A percentile compares a stretch with the other conserved stretches of the same genome.
These are phyloP conservation scores for Syzygium aqueum DNA, from an alignment of 345 rosid genomes.

Conservation along the genomic window DNA sequence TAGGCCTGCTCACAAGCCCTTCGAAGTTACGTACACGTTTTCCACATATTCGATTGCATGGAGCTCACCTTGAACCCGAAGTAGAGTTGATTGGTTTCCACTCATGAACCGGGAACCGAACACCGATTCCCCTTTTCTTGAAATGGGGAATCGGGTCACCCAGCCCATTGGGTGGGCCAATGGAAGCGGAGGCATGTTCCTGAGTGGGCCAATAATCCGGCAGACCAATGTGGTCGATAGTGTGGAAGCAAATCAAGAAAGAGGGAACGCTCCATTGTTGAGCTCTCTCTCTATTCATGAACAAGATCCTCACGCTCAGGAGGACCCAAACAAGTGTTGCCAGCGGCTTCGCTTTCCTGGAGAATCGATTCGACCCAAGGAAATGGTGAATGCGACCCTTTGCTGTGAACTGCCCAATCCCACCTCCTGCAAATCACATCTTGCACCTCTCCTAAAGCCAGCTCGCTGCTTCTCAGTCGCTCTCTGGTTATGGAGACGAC, in stretches of 20 bases:
- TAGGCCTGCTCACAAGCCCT: neutral
- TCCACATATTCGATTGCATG: neutral
- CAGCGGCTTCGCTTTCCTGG: neutral
- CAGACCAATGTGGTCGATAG: too few species aligned
- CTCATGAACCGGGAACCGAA: too few species aligned
- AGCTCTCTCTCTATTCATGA: neutral
- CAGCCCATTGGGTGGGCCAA: too few species aligned
- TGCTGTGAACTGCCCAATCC: neutral
- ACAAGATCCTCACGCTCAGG: neutral
- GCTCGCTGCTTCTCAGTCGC: neutral
- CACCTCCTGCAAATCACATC: neutral
- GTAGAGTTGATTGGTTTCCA: too few species aligned
- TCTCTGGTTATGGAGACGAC: slow-evolving; percentile 9
- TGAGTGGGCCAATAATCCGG: too few species aligned
- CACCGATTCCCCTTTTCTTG: too few species aligned
- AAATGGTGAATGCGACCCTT: neutral
- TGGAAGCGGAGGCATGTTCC: too few species aligned
- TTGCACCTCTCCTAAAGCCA: neutral
- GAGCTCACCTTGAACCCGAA: neutral
- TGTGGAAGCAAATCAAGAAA: neutral
- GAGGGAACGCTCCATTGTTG: neutral
- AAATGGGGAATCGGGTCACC: too few species aligned
- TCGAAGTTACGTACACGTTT: neutral
- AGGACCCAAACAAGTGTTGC: neutral
- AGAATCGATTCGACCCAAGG: neutral